phyloP scores from a whole-genome alignment of 768 basidiomycete genomes.

The Suillus weaverae region DNA sequence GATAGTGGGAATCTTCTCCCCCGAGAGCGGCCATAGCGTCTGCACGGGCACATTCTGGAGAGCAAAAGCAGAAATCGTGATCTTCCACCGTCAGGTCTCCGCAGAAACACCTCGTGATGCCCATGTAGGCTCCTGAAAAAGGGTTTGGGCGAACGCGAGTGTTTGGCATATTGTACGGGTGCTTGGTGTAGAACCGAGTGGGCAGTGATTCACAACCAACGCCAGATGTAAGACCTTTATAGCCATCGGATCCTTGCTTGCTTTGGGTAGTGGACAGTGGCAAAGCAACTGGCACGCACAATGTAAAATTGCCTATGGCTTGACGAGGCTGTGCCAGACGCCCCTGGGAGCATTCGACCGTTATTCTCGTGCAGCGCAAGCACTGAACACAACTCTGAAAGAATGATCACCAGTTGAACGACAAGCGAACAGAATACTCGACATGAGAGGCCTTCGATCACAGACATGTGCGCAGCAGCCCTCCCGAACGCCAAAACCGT shows the following conservation, averaged over 20 bases:
- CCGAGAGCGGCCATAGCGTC: background rate
- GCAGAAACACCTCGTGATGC: conserved; percentile 1
- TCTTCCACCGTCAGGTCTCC: conserved; percentile 1
- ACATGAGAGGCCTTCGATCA: background rate
- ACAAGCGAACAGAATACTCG: background rate
- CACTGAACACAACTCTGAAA: background rate
- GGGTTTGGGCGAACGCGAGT: background rate
- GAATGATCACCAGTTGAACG: background rate
- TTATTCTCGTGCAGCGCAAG: background rate
- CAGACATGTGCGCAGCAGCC: background rate
- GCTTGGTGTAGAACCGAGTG: background rate
- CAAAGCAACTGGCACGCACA: background rate
- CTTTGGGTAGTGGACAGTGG: background rate
- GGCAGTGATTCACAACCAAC: background rate
- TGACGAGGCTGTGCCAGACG: background rate
- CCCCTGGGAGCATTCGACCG: background rate
- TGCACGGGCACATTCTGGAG: conserved; percentile 4
- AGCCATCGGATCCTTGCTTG: background rate
- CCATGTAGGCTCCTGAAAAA: background rate
- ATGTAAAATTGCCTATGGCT: background rate
- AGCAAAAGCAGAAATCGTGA: conserved; percentile 9
- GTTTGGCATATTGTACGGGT: background rate
- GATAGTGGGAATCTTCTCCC: conserved; percentile 6
- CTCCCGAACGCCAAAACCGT: background rate
- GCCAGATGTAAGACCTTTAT: background rate